Evolutionary conservation across 148 eudicot species (phyloP), one percentile per base, ranked within the genome.

Genomic region (Suaeda aralocaspica): DNA sequence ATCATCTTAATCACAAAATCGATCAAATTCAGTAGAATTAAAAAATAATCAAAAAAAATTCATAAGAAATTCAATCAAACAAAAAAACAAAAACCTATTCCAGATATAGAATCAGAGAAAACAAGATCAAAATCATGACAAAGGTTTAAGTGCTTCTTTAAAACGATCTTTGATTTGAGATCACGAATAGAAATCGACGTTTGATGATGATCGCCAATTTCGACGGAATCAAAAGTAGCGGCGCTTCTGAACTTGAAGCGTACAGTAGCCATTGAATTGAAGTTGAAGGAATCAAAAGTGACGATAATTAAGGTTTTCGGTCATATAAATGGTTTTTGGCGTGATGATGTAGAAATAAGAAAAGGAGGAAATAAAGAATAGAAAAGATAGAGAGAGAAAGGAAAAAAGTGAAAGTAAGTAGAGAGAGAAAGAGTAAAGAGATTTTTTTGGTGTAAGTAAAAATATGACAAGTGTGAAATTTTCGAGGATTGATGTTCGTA

Each of bases 201-300:
- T 63, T 79, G 82, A n/a, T n/a, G n/a, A n/a, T n/a, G n/a, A 9
- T 70, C 77, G 4, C 76, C 81, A 60, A 89, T 81, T 6, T 86
- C 86, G n/a, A 87, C 66, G 9, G 86, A 69, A 34, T 89, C 95
- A 44, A 78, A 86, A 22, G 46, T 81, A 9, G 75, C 64, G 15
- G 87, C 74, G 60, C 95, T 89, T 64, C 87, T 56, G 73, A 86
- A 89, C 66, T 89, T 89, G 76, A 79, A 86, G 28, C 77, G 77
- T 72, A 86, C 75, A 42, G 26, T 63, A 14, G 84, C 68, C 95
- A 89, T 80, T 76, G 76, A 21, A 4, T 42, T 72, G 64, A n/a
- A n/a, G n/a, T n/a, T n/a, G n/a, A n/a, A n/a, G n/a, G n/a, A n/a
- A n/a, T n/a, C n/a, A n/a, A n/a, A n/a, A n/a, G n/a, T 19, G 16